Base-by-base conservation (phyloP, 1,284 basidiomycete genomes). In the Pisolithus thermaeus region DNA sequence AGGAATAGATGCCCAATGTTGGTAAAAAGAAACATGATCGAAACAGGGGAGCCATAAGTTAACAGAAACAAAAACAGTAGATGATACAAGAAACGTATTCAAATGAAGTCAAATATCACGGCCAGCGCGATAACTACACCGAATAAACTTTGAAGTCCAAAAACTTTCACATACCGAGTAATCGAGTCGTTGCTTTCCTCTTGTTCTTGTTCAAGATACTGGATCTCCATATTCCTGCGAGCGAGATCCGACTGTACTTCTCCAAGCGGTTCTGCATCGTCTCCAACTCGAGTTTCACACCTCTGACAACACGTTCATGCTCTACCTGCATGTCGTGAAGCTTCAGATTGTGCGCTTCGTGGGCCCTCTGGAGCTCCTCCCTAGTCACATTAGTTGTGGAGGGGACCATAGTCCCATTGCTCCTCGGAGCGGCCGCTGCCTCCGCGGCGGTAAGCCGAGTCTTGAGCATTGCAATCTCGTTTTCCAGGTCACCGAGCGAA, bases 321-420 rank as follows among this genome's bases (percentile, higher is more conserved):
- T 80, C 79, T 30, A 84, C 81, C 62, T 88, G 75, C 53, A 92
- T 63, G 66, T 92, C 89, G 56, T 86, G 75, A 60, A 93, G 71
- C 71, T 87, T 91, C 56, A 85, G 73, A 61, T 88, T 91, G 65
- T 90, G 89, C 6, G 87, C 89, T 64, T 89, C 85, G 58, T 90
- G 86, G 64, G 86, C 68, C 60, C 75, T 79, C 64, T 83, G 80
- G 43, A 91, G 69, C 52, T 90, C 87, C 56, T 90, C 87, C 59
- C 81, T 82, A 36, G 85, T 79, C 9, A 88, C 79, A 9, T 73
- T 75, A 38, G 78, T 71, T 23, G 76, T 68, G 18, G 74, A 64
- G 28, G 71, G 70, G 7, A 73, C 69, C 11, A 71, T 62, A 5
- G 62, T 67, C 9, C 80, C 81, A 57, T 84, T 86, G 54, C 68